phyloP scores from a whole-genome alignment of 768 basidiomycete genomes.

The Serendipita sp. region DNA sequence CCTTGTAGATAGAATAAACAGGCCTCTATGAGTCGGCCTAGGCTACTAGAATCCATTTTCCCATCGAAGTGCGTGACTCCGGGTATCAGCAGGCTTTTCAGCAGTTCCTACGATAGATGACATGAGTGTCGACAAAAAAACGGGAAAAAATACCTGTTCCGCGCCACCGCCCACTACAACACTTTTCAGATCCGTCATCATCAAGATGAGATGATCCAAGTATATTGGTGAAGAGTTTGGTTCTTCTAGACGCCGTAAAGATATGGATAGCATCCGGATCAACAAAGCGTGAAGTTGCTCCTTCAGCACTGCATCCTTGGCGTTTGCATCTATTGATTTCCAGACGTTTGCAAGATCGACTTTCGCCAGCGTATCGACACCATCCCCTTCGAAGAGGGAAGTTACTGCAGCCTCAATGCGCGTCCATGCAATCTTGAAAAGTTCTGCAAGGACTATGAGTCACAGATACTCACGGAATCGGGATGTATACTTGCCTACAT shows the following conservation, averaged over 20 bases:
- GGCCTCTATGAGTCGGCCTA: too few species aligned
- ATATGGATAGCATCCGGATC: not conserved
- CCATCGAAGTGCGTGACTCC: too few species aligned
- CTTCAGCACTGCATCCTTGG: not conserved
- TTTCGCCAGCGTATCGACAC: not conserved
- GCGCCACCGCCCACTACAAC: too few species aligned
- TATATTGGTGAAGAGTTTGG: not conserved
- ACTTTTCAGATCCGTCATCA: not conserved
- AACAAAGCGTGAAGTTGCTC: not conserved
- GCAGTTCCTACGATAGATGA: too few species aligned
- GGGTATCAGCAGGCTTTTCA: too few species aligned
- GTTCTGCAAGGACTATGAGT: not conserved
- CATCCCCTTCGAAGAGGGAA: not conserved
- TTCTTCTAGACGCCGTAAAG: not conserved
- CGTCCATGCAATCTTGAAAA: not conserved
- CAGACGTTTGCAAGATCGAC: not conserved
- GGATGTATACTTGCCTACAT: not conserved
- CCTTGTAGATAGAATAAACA: too few species aligned
- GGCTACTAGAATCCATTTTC: too few species aligned
- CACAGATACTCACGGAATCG: not conserved
- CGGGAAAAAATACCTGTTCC: too few species aligned
- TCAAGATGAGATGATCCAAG: not conserved
- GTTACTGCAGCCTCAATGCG: not conserved
- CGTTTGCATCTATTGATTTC: not conserved
- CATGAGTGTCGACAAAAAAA: too few species aligned